Base-by-base conservation (phyloP, 2,329 filamentous ascomycete genomes). In the Ilyonectria destructans region DNA sequence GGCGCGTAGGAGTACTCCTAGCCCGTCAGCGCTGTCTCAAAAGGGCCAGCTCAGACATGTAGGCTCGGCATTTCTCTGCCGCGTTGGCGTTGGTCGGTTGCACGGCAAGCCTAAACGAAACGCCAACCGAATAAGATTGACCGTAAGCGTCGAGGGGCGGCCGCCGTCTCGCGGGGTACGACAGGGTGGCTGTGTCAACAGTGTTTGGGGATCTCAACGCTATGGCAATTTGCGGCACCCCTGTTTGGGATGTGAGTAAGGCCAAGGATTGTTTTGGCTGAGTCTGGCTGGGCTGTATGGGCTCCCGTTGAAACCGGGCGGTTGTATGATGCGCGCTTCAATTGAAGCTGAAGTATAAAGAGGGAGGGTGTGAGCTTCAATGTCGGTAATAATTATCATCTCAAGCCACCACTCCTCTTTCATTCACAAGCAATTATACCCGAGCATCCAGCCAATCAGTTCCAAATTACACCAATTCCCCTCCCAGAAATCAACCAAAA, bases 361-460 rank as follows among this genome's bases (percentile, higher is more conserved):
- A 43, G 40, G n/a, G 15, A n/a, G 15, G n/a, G 5, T 9, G 17
- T 43, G 15, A 43, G 17, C 17, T 8, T 43, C 15, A 17, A 43
- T 43, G 17, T 19, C 40, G 9, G 17, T 17, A 19, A 2, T 8
- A 8, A n/a, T 43, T 7, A n/a, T 43, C 40, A 43, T 43, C 40
- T n/a, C 40, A 43, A 43, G 40, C 40, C 40, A 43, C 40, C 40
- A n/a, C 40, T 43, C n/a, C 40, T 43, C 40, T n/a, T 15, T n/a
- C 40, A 43, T n/a, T 43, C 40, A 17, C 40, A 43, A 6, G 15
- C 15, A 43, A n/a, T n/a, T 43, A 43, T n/a, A 33, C 40, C 15
- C 15, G 40, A 43, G 40, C n/a, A n/a, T n/a, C 8, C 15, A 43
- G 15, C n/a, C 8, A 8, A 43, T 43, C 40, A n/a, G 7, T 8